Evolutionary conservation across 2,329 filamentous ascomycete species (phyloP).

Genomic region (Xylariaceae sp.): DNA sequence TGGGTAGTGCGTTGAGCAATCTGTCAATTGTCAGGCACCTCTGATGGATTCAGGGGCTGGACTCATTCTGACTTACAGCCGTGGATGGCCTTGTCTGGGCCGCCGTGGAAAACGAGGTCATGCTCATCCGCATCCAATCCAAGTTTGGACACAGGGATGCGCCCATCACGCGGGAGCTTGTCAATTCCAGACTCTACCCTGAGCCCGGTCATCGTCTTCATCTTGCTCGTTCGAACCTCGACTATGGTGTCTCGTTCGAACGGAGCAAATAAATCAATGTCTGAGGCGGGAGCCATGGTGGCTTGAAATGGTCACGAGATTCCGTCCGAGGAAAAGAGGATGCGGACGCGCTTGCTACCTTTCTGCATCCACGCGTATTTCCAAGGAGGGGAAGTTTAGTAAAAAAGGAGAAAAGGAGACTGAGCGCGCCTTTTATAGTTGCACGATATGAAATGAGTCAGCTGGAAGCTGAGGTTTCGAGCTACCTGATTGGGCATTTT

Average conservation of each 20-base stretch:
- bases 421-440: too few relatives aligned
- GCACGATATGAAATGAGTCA: too few relatives aligned
- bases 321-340: too few relatives aligned
- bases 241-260: slow-evolving; percentile 42
- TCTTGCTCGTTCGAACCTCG: slow-evolving; percentile 49
- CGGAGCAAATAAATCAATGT: slow-evolving; percentile 33
- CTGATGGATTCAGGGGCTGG: background rate
- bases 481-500: too few relatives aligned
- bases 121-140: slow-evolving; percentile 56
- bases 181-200: slow-evolving; percentile 49
- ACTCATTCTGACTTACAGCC: slow-evolving; percentile 34
- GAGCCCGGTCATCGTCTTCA: slow-evolving; percentile 46
- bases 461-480: too few relatives aligned
- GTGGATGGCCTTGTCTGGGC: slow-evolving; percentile 55
- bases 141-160: slow-evolving; percentile 36
- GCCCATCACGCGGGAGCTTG: slow-evolving; percentile 37
- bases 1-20: slow-evolving; percentile 52
- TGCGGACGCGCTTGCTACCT: too few relatives aligned
- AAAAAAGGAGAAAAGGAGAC: too few relatives aligned
- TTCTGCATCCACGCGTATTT: too few relatives aligned
- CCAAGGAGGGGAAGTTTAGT: too few relatives aligned
- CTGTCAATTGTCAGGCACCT: slow-evolving; percentile 26
- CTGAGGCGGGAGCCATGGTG: slow-evolving; percentile 17
- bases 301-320: too few relatives aligned
- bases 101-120: slow-evolving; percentile 54